A percentile compares a stretch with the other conserved stretches of the same genome.
phyloP scores from a whole-genome alignment of 169 alveolate genomes.

The Eimeria maxima region DNA sequence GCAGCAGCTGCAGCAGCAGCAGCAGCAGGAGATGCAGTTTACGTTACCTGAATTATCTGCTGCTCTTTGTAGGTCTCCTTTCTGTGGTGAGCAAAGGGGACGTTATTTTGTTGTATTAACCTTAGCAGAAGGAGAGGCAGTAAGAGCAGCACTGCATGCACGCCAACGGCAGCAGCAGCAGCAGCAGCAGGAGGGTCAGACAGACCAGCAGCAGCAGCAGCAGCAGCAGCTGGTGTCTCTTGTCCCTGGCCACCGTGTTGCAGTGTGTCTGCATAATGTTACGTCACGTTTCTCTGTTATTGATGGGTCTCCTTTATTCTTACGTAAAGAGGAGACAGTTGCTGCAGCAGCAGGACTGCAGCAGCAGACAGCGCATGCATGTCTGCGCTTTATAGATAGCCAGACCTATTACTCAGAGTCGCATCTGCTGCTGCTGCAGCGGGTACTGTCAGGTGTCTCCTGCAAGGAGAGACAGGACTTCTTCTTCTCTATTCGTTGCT shows the following conservation, averaged over 20 bases:
- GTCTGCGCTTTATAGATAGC: slow-evolving; percentile 73
- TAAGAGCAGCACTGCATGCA: slow-evolving; percentile 77
- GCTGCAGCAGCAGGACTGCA: slow-evolving; percentile 33
- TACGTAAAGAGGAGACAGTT: neutral
- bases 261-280: slow-evolving; percentile 70
- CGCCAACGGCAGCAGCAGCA: slow-evolving; percentile 62
- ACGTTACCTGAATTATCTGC: slow-evolving; percentile 26
- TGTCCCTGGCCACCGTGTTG: slow-evolving; percentile 56
- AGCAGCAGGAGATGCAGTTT: slow-evolving; percentile 45
- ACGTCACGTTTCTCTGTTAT: slow-evolving; percentile 29
- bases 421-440: slow-evolving; percentile 59
- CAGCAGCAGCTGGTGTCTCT: neutral
- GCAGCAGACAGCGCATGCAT: slow-evolving; percentile 43
- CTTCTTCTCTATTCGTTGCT: slow-evolving; percentile 64
- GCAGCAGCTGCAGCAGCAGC: slow-evolving; percentile 59
- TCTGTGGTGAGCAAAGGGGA: slow-evolving; percentile 46
- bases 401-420: slow-evolving; percentile 46
- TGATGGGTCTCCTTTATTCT: slow-evolving; percentile 73
- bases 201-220: neutral
- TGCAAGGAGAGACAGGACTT: slow-evolving; percentile 50
- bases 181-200: slow-evolving; percentile 50
- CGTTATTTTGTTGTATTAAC: slow-evolving; percentile 77
- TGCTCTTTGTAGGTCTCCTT: slow-evolving; percentile 4
- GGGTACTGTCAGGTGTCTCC: slow-evolving; percentile 8
- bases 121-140: slow-evolving; percentile 80